Percentiles rank a stretch among this genome's conserved stretches.
Conservation (phyloP, 1,139 yeast genomes). For the Hansenula sp. region DNA sequence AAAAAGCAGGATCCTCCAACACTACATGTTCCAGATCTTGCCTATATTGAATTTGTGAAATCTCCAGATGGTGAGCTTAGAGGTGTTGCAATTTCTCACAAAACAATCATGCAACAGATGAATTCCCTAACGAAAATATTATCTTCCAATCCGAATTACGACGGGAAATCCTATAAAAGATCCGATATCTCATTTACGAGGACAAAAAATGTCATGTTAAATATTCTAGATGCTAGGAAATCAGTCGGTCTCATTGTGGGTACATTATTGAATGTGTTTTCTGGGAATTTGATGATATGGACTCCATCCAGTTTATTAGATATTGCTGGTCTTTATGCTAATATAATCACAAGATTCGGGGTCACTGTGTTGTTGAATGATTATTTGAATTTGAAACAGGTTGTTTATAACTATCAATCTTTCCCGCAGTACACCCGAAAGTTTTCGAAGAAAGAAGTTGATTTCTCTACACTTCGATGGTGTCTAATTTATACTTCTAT, state of each 20-base stretch:
- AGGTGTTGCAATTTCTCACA: slow-evolving; percentile 90
- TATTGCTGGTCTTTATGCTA: slow-evolving; percentile 85
- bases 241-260: slow-evolving; percentile 88
- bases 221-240: slow-evolving; percentile 81
- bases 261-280: slow-evolving; percentile 71
- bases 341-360: slow-evolving; percentile 64
- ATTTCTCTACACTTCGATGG: slow-evolving; percentile 80
- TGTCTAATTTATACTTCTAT: slow-evolving; percentile 89
- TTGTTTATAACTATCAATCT: slow-evolving; percentile 88
- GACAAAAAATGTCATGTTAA: slow-evolving; percentile 44
- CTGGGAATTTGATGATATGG: slow-evolving; percentile 83
- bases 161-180: slow-evolving; percentile 30
- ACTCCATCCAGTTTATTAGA: slow-evolving; percentile 74
- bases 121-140: slow-evolving; percentile 65
- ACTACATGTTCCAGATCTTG: slow-evolving; percentile 70
- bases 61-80: slow-evolving; percentile 89
- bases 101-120: slow-evolving; percentile 88
- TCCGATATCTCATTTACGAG: slow-evolving; percentile 32
- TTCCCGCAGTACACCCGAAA: slow-evolving; percentile 83
- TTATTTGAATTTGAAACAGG: slow-evolving; percentile 86
- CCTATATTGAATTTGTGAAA: slow-evolving; percentile 89
- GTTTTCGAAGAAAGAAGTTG: slow-evolving; percentile 74
- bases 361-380: slow-evolving; percentile 80
- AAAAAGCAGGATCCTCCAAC: slow-evolving; percentile 65
- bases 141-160: slow-evolving; percentile 51